These are phyloP conservation scores for Tilletia setariae DNA, from an alignment of 1,284 basidiomycete species.

Conservation along the genomic window DNA sequence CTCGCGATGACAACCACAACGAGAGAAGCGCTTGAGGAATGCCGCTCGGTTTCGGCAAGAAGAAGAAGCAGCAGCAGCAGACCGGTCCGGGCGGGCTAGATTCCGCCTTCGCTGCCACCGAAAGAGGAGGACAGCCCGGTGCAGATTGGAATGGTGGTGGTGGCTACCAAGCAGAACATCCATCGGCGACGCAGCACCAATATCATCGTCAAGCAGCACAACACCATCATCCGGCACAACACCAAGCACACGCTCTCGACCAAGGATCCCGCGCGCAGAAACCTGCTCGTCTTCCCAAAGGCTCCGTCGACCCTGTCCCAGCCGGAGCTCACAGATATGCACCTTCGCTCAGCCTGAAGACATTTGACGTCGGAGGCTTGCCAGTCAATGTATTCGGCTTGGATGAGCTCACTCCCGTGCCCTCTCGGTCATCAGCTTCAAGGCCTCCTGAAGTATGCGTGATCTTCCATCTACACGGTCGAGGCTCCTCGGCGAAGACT, in stretches of 20 bases:
- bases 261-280: neutral
- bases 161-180: too few species aligned
- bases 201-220: neutral
- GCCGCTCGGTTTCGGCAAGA: conserved; percentile 17
- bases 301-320: conserved; percentile 2
- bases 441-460: conserved; percentile 43
- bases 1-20: too few species aligned
- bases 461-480: conserved; percentile 48
- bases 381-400: conserved; percentile 49
- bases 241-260: neutral
- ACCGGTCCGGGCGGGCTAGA: too few species aligned
- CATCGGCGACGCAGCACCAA: neutral
- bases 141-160: neutral
- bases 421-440: conserved; percentile 30
- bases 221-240: neutral
- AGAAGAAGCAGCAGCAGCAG: conserved; percentile 16
- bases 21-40: neutral
- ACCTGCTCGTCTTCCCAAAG: conserved; percentile 13
- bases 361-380: conserved; percentile 42
- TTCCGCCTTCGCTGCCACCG: too few species aligned
- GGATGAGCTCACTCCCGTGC: conserved; percentile 36
- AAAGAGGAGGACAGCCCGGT: neutral
- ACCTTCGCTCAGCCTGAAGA: conserved; percentile 21
- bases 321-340: conserved; percentile 7
- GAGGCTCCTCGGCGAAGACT: conserved; percentile 40